Conservation (phyloP, 257 asterid genomes). For the Salvia rosmarinus region DNA sequence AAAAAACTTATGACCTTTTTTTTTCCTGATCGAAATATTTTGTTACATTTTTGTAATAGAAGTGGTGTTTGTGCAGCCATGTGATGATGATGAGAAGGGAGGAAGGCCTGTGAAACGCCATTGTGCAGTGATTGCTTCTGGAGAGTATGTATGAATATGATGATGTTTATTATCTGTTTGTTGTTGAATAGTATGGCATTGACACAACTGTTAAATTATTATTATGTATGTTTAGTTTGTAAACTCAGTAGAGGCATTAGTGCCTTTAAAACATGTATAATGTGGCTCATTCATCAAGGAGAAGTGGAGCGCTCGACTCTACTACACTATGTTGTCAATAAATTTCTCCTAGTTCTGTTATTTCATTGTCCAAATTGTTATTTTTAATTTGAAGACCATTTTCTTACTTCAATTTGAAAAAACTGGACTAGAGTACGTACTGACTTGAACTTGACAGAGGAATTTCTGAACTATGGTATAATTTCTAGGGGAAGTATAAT, state of each 20-base stretch:
- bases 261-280: slow-evolving; percentile 24
- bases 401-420: too few relatives aligned
- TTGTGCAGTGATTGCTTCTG: slow-evolving; percentile 48
- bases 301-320: background rate
- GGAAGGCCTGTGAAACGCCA: slow-evolving; percentile 53
- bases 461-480: background rate
- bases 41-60: background rate
- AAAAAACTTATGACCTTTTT: background rate
- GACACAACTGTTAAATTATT: slow-evolving; percentile 2
- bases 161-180: slow-evolving; percentile 18
- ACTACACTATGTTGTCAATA: background rate
- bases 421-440: too few relatives aligned
- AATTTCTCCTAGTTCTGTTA: background rate
- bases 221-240: slow-evolving; percentile 17
- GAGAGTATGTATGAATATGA: background rate
- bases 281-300: slow-evolving; percentile 16
- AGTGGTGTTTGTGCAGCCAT: slow-evolving; percentile 48
- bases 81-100: slow-evolving; percentile 50
- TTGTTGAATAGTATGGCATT: slow-evolving; percentile 9
- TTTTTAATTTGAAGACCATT: background rate
- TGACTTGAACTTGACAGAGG: too few relatives aligned
- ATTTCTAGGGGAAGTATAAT: too few relatives aligned
- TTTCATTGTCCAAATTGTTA: background rate
- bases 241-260: slow-evolving; percentile 22
- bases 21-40: background rate